Evolutionary conservation across 306 rosid species (phyloP), one percentile per base, ranked within the genome.

Genomic region (Begonia fuchsioides): DNA sequence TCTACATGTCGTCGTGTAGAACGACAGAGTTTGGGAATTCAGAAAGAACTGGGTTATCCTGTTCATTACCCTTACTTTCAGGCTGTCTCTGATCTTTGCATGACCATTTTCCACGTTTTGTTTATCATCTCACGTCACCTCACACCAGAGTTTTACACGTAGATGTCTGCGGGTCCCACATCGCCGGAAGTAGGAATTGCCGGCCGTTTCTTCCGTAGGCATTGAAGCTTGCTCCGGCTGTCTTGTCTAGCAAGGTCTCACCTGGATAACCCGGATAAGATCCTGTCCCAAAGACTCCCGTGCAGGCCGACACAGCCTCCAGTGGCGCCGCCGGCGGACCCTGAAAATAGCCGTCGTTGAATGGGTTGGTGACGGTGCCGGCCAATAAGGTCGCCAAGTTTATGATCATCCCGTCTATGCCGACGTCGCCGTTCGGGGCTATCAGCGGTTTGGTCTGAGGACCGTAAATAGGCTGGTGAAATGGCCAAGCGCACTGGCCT

Each of bases 401-500:
- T 6, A 90, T 84, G 10, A 90, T 59, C 62, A 90, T 81, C 1
- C 97, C 97, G 62, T 90, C 97, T 0, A 90, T 60, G 1, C 97
- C 97, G 0, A 90, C 97, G 67, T 90, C 97, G 2, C 87, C 97
- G 77, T 84, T 84, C 0, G 97, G 97, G 0, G 97, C 80, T 3
- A 81, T 71, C 0, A 90, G 9, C 15, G 97, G 95, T 17, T 84
- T 83, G 0, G 87, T 66, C 47, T 90, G 97, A 0, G 97, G 97
- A 2, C 97, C 97, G 49, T 84, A 90, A 15, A 90, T 70, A 3
- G 97, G 97, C 57, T 71, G 87, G 66, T 90, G 95, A 47, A 90
- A 90, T 0, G 97, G 97, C 97, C 97, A 88, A 9, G 97, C 95
- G 61, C 97, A 88, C 45, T 72, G 79, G 8, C 95, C 97, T 0